These are phyloP conservation scores for Fusarium marasasianum DNA, from an alignment of 2,329 filamentous ascomycete species.

Conservation along the genomic window DNA sequence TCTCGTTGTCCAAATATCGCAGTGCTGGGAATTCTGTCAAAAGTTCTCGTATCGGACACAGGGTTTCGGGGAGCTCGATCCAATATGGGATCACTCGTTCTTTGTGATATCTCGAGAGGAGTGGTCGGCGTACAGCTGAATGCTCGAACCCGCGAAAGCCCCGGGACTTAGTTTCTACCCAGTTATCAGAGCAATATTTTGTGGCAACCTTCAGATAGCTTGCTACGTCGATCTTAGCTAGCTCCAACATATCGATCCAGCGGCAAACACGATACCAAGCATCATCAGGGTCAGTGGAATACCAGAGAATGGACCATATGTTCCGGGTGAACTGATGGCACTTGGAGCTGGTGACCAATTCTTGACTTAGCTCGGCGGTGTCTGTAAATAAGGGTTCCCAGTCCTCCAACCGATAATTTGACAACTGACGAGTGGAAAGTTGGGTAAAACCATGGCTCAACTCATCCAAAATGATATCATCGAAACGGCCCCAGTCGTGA, in stretches of 20 bases:
- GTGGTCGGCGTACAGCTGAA: rapidly evolving
- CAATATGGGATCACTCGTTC: neutral
- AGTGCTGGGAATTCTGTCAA: neutral
- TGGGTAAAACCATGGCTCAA: rapidly evolving
- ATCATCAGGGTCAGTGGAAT: neutral
- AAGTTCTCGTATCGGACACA: neutral
- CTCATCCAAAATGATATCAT: rapidly evolving
- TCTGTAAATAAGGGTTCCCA: neutral
- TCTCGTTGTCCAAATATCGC: neutral
- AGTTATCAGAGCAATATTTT: rapidly evolving
- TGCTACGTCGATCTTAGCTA: rapidly evolving
- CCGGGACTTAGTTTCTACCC: rapidly evolving
- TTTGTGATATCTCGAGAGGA: rapidly evolving
- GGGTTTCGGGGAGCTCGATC: rapidly evolving
- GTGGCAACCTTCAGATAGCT: rapidly evolving
- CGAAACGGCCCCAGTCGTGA: rapidly evolving
- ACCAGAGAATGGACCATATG: rapidly evolving
- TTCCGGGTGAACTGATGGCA: rapidly evolving
- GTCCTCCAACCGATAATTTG: neutral
- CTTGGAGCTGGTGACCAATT: rapidly evolving
- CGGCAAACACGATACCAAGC: neutral
- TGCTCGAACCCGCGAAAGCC: rapidly evolving
- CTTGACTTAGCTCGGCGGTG: rapidly evolving
- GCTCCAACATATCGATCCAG: neutral
- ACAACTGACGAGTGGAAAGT: rapidly evolving